Evolutionary conservation across 108 stramenopile genomes (phyloP).

Genomic region (Nannochloropsis gaditana): DNA sequence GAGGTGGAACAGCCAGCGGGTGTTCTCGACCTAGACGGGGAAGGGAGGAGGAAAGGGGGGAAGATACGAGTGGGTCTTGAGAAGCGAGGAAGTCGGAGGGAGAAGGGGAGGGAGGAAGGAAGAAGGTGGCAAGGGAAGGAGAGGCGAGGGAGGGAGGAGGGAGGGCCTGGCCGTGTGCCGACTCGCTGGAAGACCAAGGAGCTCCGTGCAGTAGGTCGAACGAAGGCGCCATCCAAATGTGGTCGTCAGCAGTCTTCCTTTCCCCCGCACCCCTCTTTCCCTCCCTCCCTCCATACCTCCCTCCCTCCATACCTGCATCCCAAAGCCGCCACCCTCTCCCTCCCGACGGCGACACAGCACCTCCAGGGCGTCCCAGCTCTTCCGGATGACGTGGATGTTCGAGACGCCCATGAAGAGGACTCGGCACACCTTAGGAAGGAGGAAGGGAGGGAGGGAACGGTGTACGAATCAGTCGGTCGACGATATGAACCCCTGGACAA

Average conservation of each 20-base stretch:
- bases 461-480: neutral
- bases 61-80: neutral
- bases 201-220: too few species aligned
- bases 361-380: constrained; percentile 14
- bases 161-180: too few species aligned
- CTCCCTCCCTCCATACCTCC: too few species aligned
- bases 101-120: constrained; percentile 7
- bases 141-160: neutral
- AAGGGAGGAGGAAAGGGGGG: constrained; percentile 7
- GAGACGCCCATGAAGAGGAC: constrained; percentile 56
- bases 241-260: too few species aligned
- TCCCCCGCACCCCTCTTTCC: too few species aligned
- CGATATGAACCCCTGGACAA: neutral
- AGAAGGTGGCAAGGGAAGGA: neutral
- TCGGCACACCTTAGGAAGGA: constrained; percentile 37
- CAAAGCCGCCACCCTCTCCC: neutral
- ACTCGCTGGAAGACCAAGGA: neutral
- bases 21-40: constrained; percentile 25
- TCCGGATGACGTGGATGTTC: constrained; percentile 58
- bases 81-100: neutral
- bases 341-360: neutral
- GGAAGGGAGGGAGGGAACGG: neutral
- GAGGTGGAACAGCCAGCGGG: constrained; percentile 83
- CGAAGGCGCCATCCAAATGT: too few species aligned
- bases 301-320: neutral